These are phyloP conservation scores for Arabidopsis lyrata DNA, from an alignment of 441 rosid genomes.

Conservation along the genomic window DNA sequence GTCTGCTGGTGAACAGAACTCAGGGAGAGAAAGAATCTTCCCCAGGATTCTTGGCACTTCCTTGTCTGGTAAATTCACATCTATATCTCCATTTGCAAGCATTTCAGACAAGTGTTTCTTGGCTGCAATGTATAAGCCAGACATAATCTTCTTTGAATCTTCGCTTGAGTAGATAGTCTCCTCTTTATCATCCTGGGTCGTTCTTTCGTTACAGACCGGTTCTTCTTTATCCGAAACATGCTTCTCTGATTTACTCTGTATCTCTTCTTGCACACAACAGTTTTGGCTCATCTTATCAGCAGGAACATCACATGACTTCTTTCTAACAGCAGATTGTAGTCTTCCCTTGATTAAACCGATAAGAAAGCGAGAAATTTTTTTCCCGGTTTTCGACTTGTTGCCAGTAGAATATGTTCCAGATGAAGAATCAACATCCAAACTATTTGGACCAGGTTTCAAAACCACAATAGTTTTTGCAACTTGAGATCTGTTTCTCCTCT, in stretches of 20 bases:
- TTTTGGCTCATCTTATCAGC: constrained; percentile 41
- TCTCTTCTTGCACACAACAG: constrained; percentile 57
- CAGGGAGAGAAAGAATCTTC: constrained; percentile 85
- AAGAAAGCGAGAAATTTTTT: constrained; percentile 60
- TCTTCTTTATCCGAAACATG: constrained; percentile 30
- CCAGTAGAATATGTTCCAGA: constrained; percentile 42
- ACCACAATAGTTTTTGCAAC: constrained; percentile 62
- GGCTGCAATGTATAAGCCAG: constrained; percentile 85
- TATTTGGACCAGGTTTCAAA: constrained; percentile 75
- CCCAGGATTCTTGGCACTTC: constrained; percentile 70
- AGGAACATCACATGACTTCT: constrained; percentile 51
- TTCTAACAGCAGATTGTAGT: constrained; percentile 80
- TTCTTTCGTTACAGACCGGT: constrained; percentile 30
- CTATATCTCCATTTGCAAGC: constrained; percentile 67
- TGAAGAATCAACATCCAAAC: constrained; percentile 46
- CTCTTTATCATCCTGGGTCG: constrained; percentile 40
- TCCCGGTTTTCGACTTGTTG: constrained; percentile 56
- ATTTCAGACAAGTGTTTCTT: constrained; percentile 91
- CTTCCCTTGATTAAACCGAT: constrained; percentile 78
- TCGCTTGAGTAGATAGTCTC: constrained; percentile 48
- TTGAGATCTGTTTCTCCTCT: constrained; percentile 44
- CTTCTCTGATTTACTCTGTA: constrained; percentile 32
- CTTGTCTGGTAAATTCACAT: constrained; percentile 54
- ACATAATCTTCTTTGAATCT: constrained; percentile 53
- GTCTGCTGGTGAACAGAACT: constrained; percentile 63